Percentiles rank a stretch among this genome's conserved stretches.
Conservation (phyloP, 805 yeast genomes). For the Danielozyma ontarioensis region DNA sequence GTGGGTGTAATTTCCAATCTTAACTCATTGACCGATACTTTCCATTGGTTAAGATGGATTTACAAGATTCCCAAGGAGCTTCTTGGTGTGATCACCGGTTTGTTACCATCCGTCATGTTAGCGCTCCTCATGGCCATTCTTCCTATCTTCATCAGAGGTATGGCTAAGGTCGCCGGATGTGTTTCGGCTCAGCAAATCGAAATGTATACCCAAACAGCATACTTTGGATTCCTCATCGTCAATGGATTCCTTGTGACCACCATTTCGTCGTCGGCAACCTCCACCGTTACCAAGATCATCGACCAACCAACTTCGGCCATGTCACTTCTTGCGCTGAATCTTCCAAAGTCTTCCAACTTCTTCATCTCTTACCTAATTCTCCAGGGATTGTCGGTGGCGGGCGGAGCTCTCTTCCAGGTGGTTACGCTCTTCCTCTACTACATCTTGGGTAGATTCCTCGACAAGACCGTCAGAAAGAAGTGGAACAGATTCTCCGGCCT, state of each 20-base stretch:
- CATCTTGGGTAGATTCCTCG: conserved; percentile 51
- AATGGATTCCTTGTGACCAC: conserved; percentile 71
- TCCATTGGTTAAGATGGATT: conserved; percentile 46
- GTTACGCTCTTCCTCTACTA: conserved; percentile 55
- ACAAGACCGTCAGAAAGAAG: conserved; percentile 63
- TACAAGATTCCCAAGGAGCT: conserved; percentile 48
- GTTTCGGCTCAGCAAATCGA: conserved; percentile 56
- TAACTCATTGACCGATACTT: conserved; percentile 54
- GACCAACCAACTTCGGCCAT: conserved; percentile 55
- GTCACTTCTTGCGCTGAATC: conserved; percentile 54
- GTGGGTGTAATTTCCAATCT: conserved; percentile 72
- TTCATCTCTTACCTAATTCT: conserved; percentile 62
- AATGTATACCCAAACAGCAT: conserved; percentile 60
- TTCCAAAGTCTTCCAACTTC: conserved; percentile 72
- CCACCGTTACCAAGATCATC: conserved; percentile 58
- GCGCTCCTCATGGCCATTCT: conserved; percentile 61
- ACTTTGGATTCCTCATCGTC: conserved; percentile 64
- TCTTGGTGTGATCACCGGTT: conserved; percentile 61
- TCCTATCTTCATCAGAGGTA: conserved; percentile 58
- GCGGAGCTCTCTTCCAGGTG: conserved; percentile 62
- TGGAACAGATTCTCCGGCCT: conserved; percentile 54
- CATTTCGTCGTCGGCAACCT: conserved; percentile 64
- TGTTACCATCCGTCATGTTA: conserved; percentile 63
- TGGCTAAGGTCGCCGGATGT: conserved; percentile 59
- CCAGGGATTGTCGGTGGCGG: conserved; percentile 63